phyloP scores from a whole-genome alignment of 2,329 filamentous ascomycete species.

The Trichophyton benhamiae region DNA sequence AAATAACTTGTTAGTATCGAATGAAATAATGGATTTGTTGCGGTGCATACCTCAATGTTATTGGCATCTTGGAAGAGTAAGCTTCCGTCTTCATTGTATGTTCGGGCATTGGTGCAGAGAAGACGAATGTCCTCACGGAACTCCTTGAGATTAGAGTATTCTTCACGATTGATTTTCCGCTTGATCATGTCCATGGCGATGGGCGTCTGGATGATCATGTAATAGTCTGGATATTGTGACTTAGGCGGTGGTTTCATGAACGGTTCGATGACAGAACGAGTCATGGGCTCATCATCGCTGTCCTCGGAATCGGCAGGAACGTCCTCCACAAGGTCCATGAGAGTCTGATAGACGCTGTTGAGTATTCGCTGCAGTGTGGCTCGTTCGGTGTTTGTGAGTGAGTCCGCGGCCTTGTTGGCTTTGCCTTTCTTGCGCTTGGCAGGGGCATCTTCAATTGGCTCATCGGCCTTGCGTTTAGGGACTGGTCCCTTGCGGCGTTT shows the following conservation, averaged over 20 bases:
- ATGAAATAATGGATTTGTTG: conserved; percentile 2
- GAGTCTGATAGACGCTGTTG: conserved; percentile 59
- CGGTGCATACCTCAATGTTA: conserved; percentile 65
- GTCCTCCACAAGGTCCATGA: conserved; percentile 77
- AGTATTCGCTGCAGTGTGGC: conserved; percentile 68
- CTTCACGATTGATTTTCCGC: conserved; percentile 89
- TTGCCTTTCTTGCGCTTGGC: conserved; percentile 66
- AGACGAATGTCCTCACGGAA: conserved; percentile 71
- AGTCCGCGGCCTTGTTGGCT: conserved; percentile 51
- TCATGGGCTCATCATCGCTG: conserved; percentile 42
- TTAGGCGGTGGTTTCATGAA: conserved; percentile 87
- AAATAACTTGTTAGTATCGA: conserved; percentile 4
- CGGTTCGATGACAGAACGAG: conserved; percentile 78
- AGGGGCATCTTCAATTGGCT: conserved; percentile 63
- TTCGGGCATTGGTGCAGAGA: conserved; percentile 81
- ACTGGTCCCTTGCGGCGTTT: conserved; percentile 61
- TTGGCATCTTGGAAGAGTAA: conserved; percentile 86
- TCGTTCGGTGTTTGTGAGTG: conserved; percentile 57
- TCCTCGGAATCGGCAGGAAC: conserved; percentile 41
- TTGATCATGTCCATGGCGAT: conserved; percentile 95
- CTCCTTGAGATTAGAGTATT: conserved; percentile 70
- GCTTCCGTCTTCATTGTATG: conserved; percentile 93
- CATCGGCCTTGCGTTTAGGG: conserved; percentile 80
- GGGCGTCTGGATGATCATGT: conserved; percentile 77
- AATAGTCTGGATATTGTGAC: conserved; percentile 87